These are phyloP conservation scores for Trametes coccinea DNA, from an alignment of 768 basidiomycete species.

Conservation along the genomic window DNA sequence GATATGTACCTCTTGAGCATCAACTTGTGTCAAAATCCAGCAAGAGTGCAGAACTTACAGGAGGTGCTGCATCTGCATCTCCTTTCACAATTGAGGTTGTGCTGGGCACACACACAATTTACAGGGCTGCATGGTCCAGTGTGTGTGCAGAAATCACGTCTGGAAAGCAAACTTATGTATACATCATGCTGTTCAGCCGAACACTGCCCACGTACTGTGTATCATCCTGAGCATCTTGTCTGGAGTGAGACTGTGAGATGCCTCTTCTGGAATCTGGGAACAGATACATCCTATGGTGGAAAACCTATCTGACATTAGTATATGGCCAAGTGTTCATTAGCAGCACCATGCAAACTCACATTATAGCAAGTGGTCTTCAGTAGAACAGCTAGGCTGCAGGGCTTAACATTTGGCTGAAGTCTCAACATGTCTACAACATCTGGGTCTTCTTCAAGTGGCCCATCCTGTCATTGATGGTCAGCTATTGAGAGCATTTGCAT, in stretches of 20 bases:
- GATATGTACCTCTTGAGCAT: too few relatives aligned
- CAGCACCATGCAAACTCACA: conserved; percentile 30
- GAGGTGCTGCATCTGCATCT: neutral
- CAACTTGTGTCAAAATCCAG: too few relatives aligned
- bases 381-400: conserved; percentile 52
- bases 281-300: conserved; percentile 2
- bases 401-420: conserved; percentile 45
- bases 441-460: neutral
- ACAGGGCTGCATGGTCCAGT: neutral
- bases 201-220: too few relatives aligned
- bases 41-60: neutral
- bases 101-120: neutral
- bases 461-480: neutral
- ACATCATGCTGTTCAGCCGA: neutral
- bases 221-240: too few relatives aligned
- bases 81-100: neutral
- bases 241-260: too few relatives aligned
- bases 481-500: neutral
- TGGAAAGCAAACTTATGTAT: neutral
- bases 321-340: neutral
- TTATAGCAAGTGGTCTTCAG: conserved; percentile 50
- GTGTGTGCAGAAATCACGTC: neutral
- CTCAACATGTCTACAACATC: conserved; percentile 36
- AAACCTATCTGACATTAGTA: conserved; percentile 1
- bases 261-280: neutral